Conservation (phyloP, 2,329 filamentous ascomycete species). For the Alternaria novae-zelandiae region DNA sequence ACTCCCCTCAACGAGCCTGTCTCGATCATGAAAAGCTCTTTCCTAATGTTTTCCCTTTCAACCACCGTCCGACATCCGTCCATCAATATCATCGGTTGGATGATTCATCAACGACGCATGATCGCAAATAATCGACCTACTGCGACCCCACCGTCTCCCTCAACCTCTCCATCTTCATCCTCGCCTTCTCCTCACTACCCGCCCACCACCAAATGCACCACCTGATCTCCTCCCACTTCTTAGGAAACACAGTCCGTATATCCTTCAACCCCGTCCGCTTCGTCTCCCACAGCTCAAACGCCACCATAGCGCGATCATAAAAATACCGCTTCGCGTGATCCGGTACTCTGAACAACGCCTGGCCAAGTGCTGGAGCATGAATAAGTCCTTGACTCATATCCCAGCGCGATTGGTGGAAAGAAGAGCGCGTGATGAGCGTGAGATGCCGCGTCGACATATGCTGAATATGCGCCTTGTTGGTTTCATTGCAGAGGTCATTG, state of each 20-base stretch:
- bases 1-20: too few species aligned
- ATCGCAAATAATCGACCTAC: background rate
- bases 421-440: background rate
- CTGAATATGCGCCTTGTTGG: background rate
- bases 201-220: conserved; percentile 39
- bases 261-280: background rate
- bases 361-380: background rate
- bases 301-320: conserved; percentile 3
- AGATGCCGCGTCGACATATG: background rate
- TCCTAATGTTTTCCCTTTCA: background rate
- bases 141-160: background rate
- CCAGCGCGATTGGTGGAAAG: background rate
- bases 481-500: background rate
- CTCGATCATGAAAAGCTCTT: too few species aligned
- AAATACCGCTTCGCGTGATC: conserved; percentile 14
- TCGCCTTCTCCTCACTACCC: conserved; percentile 30
- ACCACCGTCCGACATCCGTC: background rate
- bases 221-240: conserved; percentile 16
- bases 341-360: background rate
- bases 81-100: background rate
- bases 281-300: conserved; percentile 13
- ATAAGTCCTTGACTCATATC: background rate
- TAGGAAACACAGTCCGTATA: conserved; percentile 13
- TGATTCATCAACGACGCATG: too few species aligned
- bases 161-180: conserved; percentile 31